Conservation (phyloP, 202 grass and related monocot species). For the Setaria viridis region DNA sequence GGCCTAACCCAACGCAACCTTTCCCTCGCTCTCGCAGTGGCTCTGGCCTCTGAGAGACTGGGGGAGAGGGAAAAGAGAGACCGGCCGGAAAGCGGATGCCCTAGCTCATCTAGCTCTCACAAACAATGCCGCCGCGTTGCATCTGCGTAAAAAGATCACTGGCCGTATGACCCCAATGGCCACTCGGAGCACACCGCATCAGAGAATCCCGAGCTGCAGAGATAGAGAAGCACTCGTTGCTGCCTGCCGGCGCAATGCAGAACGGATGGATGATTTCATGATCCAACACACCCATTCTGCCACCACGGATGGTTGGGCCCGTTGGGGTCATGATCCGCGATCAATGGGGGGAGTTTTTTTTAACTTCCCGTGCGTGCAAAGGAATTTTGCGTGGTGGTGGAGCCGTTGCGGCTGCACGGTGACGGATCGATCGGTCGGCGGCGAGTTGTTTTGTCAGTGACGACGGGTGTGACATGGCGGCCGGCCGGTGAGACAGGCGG, state of each 20-base stretch:
- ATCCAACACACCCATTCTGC: slow-evolving; percentile 2
- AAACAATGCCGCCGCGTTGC: neutral
- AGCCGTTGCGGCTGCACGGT: slow-evolving; percentile 17
- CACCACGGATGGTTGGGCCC: slow-evolving; percentile 33
- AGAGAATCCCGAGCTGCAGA: neutral
- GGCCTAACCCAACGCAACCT: slow-evolving; percentile 28
- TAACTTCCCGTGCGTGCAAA: slow-evolving; percentile 38
- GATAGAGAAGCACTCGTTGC: neutral
- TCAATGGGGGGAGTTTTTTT: neutral
- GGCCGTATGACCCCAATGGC: neutral
- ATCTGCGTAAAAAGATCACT: slow-evolving; percentile 25
- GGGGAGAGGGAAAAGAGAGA: neutral
- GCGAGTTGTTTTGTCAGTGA: slow-evolving; percentile 34
- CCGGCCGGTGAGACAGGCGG: slow-evolving; percentile 8
- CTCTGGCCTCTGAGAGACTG: neutral
- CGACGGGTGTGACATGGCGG: slow-evolving; percentile 51
- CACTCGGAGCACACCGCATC: neutral
- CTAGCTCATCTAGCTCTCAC: neutral
- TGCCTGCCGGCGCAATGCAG: neutral
- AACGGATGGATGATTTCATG: neutral
- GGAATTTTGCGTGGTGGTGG: slow-evolving; percentile 41
- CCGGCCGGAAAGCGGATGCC: slow-evolving; percentile 47
- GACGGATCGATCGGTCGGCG: slow-evolving; percentile 12
- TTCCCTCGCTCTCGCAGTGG: slow-evolving; percentile 33
- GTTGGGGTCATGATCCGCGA: slow-evolving; percentile 22